Evolutionary conservation across 441 rosid species (phyloP).

Genomic region (Populus trichocarpa): DNA sequence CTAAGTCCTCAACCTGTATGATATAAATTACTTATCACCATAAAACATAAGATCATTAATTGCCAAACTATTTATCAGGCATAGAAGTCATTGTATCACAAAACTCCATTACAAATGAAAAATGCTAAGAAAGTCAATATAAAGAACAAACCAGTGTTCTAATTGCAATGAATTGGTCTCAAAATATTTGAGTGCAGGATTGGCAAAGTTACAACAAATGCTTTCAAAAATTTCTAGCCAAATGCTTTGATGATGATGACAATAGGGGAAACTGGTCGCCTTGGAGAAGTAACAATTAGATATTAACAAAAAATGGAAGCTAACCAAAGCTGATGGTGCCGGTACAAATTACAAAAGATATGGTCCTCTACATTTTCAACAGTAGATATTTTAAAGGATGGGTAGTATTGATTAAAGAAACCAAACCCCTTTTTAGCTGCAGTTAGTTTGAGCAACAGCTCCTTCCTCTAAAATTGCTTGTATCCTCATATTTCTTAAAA

Average conservation of each 20-base stretch:
- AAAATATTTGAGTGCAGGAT: not conserved
- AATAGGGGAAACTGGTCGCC: not conserved
- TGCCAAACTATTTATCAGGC: not conserved
- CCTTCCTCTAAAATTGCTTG: not conserved
- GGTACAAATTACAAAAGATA: not conserved
- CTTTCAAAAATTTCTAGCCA: not conserved
- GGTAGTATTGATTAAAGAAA: not conserved
- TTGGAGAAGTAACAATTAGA: not conserved
- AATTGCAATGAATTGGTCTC: not conserved
- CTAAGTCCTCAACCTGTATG: slow-evolving; percentile 75
- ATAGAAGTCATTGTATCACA: not conserved
- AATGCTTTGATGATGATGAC: not conserved
- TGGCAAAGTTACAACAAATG: not conserved
- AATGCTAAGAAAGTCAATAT: not conserved
- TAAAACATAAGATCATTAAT: not conserved
- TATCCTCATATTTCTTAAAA: not conserved
- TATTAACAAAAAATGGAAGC: not conserved
- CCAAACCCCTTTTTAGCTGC: not conserved
- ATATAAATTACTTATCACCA: not conserved
- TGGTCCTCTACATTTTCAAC: not conserved
- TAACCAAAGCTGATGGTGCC: not conserved
- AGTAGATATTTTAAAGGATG: not conserved
- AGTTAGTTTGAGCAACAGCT: not conserved
- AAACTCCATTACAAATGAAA: not conserved
- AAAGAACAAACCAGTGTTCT: not conserved